Conservation (phyloP, 2,329 filamentous ascomycete genomes). For the Raffaelea albimanens region DNA sequence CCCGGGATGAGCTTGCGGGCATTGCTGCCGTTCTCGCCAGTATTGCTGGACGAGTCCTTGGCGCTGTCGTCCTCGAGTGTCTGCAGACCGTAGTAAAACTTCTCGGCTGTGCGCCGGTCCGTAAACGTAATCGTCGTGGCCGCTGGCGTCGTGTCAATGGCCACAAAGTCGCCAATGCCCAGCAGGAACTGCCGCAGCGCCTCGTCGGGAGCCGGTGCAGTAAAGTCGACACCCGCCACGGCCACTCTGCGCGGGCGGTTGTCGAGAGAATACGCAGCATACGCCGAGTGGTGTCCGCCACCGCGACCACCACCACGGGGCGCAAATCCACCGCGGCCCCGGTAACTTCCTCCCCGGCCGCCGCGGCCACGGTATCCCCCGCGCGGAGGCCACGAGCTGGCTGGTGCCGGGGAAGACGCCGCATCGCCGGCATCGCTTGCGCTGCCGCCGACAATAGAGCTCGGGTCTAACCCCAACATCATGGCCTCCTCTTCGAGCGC, state of each 20-base stretch:
- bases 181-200: conserved; percentile 61
- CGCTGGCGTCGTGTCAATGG: conserved; percentile 38
- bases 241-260: conserved; percentile 63
- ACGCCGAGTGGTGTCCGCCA: conserved; percentile 40
- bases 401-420: no score
- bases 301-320: conserved; percentile 24
- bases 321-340: background rate
- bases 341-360: background rate
- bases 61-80: background rate
- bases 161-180: conserved; percentile 52
- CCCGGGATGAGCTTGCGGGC: conserved; percentile 49
- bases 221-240: conserved; percentile 55
- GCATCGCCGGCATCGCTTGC: background rate
- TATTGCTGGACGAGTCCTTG: background rate
- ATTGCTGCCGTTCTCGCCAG: background rate
- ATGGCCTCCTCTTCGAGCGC: conserved; percentile 65
- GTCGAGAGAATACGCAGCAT: conserved; percentile 60
- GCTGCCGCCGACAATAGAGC: conserved; percentile 21
- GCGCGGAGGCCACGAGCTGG: background rate
- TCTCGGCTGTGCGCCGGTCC: conserved; percentile 62
- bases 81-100: conserved; percentile 48
- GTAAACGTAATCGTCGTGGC: conserved; percentile 52
- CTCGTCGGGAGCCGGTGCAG: conserved; percentile 55
- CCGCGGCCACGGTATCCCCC: background rate
- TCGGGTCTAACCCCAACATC: conserved; percentile 57